Evolutionary conservation across 1,139 yeast species (phyloP).

Genomic region (Geotrichum phurueaensis): DNA sequence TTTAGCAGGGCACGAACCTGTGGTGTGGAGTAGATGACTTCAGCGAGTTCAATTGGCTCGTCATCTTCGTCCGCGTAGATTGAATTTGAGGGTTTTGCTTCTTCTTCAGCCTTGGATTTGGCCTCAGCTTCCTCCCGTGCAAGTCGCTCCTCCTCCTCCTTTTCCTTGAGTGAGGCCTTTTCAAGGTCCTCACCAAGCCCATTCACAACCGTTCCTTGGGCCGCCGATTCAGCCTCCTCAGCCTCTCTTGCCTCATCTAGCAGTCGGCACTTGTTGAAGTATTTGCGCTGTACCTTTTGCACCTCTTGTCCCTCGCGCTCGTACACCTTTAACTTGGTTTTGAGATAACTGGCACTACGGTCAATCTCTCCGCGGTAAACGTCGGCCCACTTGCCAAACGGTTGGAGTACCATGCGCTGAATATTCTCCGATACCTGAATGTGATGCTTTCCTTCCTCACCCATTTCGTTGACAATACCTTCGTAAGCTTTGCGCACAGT

Average conservation of each 20-base stretch:
- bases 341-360: slow-evolving; percentile 52
- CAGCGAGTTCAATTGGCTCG: slow-evolving; percentile 32
- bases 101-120: background rate
- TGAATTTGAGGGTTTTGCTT: background rate
- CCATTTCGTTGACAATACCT: slow-evolving; percentile 54
- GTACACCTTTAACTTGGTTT: slow-evolving; percentile 48
- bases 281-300: slow-evolving; percentile 59
- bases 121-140: background rate
- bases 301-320: slow-evolving; percentile 45
- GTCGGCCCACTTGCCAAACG: slow-evolving; percentile 69
- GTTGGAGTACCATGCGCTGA: slow-evolving; percentile 54
- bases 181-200: slow-evolving; percentile 6
- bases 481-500: slow-evolving; percentile 56
- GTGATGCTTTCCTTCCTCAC: slow-evolving; percentile 63
- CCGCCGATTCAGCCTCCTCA: slow-evolving; percentile 4
- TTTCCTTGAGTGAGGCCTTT: background rate
- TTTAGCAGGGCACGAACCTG: slow-evolving; percentile 42
- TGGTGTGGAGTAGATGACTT: slow-evolving; percentile 32
- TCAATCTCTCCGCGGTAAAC: slow-evolving; percentile 68
- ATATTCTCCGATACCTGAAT: slow-evolving; percentile 60
- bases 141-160: background rate
- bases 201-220: background rate
- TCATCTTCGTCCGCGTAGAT: slow-evolving; percentile 15
- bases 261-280: slow-evolving; percentile 71
- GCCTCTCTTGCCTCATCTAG: slow-evolving; percentile 47